A percentile compares a stretch with the other conserved stretches of the same genome.
Conservation (phyloP, 768 basidiomycete species). For the Tylopilus balloui region DNA sequence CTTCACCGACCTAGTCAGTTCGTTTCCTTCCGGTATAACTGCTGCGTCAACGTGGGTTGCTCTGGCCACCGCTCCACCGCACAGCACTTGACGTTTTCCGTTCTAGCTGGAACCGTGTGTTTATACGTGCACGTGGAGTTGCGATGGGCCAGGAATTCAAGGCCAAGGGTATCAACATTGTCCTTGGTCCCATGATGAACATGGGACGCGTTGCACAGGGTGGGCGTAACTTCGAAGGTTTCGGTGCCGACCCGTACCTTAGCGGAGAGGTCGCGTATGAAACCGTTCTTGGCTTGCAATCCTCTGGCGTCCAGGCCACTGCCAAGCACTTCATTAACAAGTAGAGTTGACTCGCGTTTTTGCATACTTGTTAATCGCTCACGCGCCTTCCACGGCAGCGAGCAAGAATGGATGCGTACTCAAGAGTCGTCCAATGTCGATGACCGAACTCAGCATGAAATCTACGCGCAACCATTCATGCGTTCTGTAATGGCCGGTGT, state of each 20-base stretch:
- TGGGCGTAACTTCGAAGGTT: slow-evolving; percentile 95
- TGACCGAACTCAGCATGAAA: slow-evolving; percentile 48
- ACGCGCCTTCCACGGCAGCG: slow-evolving; percentile 17
- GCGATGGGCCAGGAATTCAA: slow-evolving; percentile 81
- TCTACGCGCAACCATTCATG: slow-evolving; percentile 54
- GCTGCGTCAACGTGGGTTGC: slow-evolving; percentile 68
- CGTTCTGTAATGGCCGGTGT: slow-evolving; percentile 62
- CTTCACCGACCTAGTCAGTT: slow-evolving; percentile 63
- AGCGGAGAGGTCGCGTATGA: slow-evolving; percentile 72
- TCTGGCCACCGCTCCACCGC: background rate
- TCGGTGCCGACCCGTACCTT: slow-evolving; percentile 86
- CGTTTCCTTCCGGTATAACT: slow-evolving; percentile 83
- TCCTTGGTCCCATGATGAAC: slow-evolving; percentile 83
- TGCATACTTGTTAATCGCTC: background rate
- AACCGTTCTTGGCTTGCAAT: slow-evolving; percentile 80
- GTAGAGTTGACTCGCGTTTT: slow-evolving; percentile 31
- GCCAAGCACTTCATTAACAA: slow-evolving; percentile 82
- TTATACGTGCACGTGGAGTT: slow-evolving; percentile 72
- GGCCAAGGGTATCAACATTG: slow-evolving; percentile 80
- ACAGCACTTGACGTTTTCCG: background rate
- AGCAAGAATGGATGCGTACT: slow-evolving; percentile 35
- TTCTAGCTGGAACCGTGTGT: slow-evolving; percentile 64
- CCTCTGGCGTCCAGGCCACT: slow-evolving; percentile 78
- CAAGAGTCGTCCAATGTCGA: slow-evolving; percentile 37
- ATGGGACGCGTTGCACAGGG: slow-evolving; percentile 73